Evolutionary conservation across 352 stramenopile genomes (phyloP), one percentile per base, ranked within the genome.

Genomic region (Peronosclerospora sorghi): DNA sequence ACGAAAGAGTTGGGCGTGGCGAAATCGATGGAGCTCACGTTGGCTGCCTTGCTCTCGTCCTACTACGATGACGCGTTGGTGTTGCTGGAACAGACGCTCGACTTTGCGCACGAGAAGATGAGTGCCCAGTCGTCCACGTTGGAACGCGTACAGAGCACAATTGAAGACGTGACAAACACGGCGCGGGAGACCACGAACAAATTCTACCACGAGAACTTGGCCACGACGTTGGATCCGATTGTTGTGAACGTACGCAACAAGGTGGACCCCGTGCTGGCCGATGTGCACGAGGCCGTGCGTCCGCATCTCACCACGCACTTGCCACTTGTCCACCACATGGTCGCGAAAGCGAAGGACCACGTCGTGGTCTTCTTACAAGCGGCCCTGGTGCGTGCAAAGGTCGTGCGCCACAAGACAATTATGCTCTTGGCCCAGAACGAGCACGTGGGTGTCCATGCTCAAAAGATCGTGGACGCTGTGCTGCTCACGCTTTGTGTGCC

Each of bases 11-110:
- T 89, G 4, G 56, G 64, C 28, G 61, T 72, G 17, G 48, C 65
- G 41, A 75, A 70, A 43, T 37, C 45, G 1, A 56, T 73, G 24
- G 74, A 86, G 44, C 62, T 89, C 32, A 65, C 69, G 9, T 62
- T 89, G 41, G 65, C 70, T 1, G 55, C 73, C 32, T 48, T 89
- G 56, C 56, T 89, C 35, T 86, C 73, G 39, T 69, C 65, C 26
- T 89, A 89, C 55, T 89, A 86, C 30, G 77, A 89, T 55, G 72
- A 84, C 45, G 68, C 73, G n/a, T 62, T 85, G 37, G 53, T 77
- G 13, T 42, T 85, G 21, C 68, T 68, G 4, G 51, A 62, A 20
- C 55, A 64, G 37, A 51, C 61, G 0, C 53, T 70, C 14, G 51
- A 41, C 6, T 52, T 52, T 29, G 47, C 77, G 21, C 66, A 67